A percentile compares a stretch with the other conserved stretches of the same genome.
Evolutionary conservation across 371 early-diverging fungal genomes (phyloP).

Genomic region (Mortierella sp.): DNA sequence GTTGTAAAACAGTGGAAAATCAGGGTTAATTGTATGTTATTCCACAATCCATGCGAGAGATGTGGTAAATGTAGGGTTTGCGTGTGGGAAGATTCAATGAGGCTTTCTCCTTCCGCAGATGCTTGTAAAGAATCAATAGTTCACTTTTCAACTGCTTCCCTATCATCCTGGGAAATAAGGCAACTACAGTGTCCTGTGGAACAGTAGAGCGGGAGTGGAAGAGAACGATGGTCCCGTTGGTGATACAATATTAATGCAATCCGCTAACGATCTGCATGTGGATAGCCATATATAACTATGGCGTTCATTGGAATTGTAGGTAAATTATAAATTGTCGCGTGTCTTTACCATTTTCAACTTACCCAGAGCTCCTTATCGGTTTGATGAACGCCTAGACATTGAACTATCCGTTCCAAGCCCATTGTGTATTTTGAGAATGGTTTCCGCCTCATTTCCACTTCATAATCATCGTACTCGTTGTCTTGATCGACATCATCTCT

Average conservation of each 20-base stretch:
- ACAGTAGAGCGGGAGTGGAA: too few relatives aligned
- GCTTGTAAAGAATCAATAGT: background rate
- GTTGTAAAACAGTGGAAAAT: background rate
- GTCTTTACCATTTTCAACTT: conserved; percentile 5
- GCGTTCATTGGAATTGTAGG: too few relatives aligned
- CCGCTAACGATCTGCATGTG: background rate
- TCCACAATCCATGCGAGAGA: background rate
- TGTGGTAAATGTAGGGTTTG: background rate
- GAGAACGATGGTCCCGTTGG: too few relatives aligned
- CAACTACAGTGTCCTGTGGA: too few relatives aligned
- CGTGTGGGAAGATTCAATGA: background rate
- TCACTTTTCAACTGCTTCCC: background rate
- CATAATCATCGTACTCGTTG: background rate
- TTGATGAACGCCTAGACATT: conserved; percentile 35
- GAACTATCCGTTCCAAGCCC: conserved; percentile 21
- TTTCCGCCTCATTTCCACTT: background rate
- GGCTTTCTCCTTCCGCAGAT: background rate
- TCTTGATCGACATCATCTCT: background rate
- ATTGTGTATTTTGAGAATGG: background rate
- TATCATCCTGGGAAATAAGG: too few relatives aligned
- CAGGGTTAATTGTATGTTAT: background rate
- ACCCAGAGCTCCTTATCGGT: conserved; percentile 44
- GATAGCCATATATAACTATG: background rate
- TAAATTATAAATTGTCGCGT: background rate
- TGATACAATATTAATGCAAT: background rate